Evolutionary conservation across 805 yeast species (phyloP), one percentile per base, ranked within the genome.

Genomic region (Yarrowia divulgata): DNA sequence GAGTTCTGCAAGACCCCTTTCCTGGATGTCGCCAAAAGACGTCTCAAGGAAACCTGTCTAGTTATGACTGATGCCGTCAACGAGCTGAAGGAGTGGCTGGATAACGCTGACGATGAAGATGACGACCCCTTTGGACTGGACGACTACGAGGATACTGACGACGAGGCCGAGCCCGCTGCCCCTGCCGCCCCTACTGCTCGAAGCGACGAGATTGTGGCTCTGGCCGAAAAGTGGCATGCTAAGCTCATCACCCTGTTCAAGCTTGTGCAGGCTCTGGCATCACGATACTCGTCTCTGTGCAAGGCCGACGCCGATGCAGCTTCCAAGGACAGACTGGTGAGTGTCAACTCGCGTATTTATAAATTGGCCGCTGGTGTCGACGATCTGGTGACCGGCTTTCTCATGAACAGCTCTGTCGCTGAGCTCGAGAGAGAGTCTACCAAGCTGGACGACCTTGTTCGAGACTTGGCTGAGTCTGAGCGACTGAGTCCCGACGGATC

Each of bases 71-170:
- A 54, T 14, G 69, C 60, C 9, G 46, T 49, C 12, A 40, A 39
- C 12, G 63, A 69, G 52, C 54, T 43, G 34, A 48, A 34, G 23
- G 69, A 50, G 48, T 32, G 57, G 58, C 19, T 64, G 29, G 69
- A 64, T 19, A 40, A 45, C 16, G 71, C 45, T 52, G 69, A 64
- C 12, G 57, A 45, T 19, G 71, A 58, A 34, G 63, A 35, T 40
- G 63, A 43, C 34, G 68, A 46, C 40, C 50, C 39, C 16, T 63
- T 63, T 29, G 68, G 68, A 12, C 48, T 63, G 23, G 68, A 60
- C 67, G 67, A 60, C 19, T 60, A 45, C 16, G 67, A 60, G 8
- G 67, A 63, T 29, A 39, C 46, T n/a, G 68, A 63, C 35, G 68
- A 63, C n/a, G 57, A 48, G 39, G 57, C 43, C 5, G 57, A 48